These are phyloP conservation scores for Trichoderma aggressivum DNA, from an alignment of 2,329 filamentous ascomycete species.

Conservation along the genomic window DNA sequence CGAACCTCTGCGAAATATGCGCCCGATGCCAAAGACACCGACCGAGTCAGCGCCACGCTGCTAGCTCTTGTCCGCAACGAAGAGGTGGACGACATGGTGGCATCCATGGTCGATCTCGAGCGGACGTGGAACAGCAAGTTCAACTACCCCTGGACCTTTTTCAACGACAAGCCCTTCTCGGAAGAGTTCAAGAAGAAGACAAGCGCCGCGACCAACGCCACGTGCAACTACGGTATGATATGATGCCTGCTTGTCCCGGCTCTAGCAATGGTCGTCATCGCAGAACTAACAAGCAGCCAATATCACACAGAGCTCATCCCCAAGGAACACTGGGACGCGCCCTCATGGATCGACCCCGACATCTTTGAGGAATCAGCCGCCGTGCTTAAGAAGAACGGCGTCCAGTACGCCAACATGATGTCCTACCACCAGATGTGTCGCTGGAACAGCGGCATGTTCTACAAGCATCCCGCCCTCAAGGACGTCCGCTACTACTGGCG, in stretches of 20 bases:
- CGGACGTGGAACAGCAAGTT: constrained; percentile 97
- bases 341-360: constrained; percentile 87
- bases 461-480: constrained; percentile 85
- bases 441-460: constrained; percentile 98
- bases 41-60: constrained; percentile 89
- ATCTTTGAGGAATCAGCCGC: constrained; percentile 81
- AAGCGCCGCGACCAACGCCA: constrained; percentile 77
- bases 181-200: constrained; percentile 90
- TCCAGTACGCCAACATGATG: constrained; percentile 84
- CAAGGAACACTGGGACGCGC: constrained; percentile 90
- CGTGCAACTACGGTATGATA: constrained; percentile 65
- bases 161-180: constrained; percentile 92
- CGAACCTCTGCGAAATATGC: constrained; percentile 75
- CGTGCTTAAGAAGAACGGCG: constrained; percentile 75
- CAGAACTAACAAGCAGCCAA: constrained; percentile 20
- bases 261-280: not conserved
- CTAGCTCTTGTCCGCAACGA: constrained; percentile 89
- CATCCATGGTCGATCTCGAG: constrained; percentile 88
- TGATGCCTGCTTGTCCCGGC: not conserved
- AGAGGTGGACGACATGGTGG: constrained; percentile 78
- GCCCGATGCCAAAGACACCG: constrained; percentile 68
- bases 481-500: constrained; percentile 94
- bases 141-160: constrained; percentile 99
- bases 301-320: constrained; percentile 69
- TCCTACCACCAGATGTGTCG: constrained; percentile 99